Evolutionary conservation across 2,329 filamentous ascomycete genomes (phyloP), one percentile per base, ranked within the genome.

Genomic region (Aureobasidium sp.): DNA sequence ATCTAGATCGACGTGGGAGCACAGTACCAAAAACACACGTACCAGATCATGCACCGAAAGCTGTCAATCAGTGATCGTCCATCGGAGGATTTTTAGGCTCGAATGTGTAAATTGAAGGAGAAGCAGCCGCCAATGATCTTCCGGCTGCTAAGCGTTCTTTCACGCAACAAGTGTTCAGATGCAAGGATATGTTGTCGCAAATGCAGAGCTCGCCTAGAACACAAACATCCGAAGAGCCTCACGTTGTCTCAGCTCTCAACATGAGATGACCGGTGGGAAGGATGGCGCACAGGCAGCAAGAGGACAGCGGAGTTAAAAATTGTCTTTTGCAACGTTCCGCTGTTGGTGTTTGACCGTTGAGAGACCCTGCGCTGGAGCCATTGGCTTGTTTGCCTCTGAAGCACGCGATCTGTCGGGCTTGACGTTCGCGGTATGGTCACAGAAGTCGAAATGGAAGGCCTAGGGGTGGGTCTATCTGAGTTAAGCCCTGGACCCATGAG

Each of bases 281-380:
- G 25, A 34, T 42, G 37, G 37, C 17, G 39, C n/a, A 20, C 39
- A 11, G 8, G 39, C 37, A 25, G 20, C 42, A n/a, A 44, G 12
- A 47, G 25, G 39, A 44, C 36, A 20, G 51, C 37, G 37, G 37
- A 55, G 51, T 29, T 55, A 42, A 42, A 55, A 42, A n/a, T 42
- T 42, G 37, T 41, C 20, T 55, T 55, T 42, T 52, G 49, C 22
- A 42, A 55, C 51, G 51, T 41, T 37, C 51, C 51, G 51, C 51
- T 55, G 53, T 45, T 45, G 39, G 14, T 57, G 49, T 34, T 45
- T 31, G 41, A n/a, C 53, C 53, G 53, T 57, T 57, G 27, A 14
- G 11, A n/a, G 41, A 57, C 53, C 53, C 53, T 57, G 53, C 53
- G 29, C 53, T 36, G 29, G n/a, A 45, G 12, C 41, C 27, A 15